phyloP scores from a whole-genome alignment of 805 yeast species.

The Scheffersomyces stipitis region DNA sequence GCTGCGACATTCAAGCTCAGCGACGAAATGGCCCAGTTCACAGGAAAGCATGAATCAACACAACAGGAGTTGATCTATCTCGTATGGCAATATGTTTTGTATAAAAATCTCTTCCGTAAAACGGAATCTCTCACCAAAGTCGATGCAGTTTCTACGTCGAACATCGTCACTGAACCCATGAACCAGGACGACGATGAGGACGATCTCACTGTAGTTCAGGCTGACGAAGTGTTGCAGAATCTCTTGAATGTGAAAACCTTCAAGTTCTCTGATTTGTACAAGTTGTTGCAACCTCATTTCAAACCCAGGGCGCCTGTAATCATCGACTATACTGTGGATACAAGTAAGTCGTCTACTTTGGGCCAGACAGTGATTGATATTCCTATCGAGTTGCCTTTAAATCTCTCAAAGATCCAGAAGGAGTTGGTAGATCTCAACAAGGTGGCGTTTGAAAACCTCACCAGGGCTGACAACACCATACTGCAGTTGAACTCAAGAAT shows the following conservation, averaged over 20 bases:
- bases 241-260: slow-evolving; percentile 54
- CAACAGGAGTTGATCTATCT: slow-evolving; percentile 82
- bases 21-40: slow-evolving; percentile 61
- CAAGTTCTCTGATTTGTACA: slow-evolving; percentile 71
- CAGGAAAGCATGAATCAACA: slow-evolving; percentile 77
- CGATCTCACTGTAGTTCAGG: slow-evolving; percentile 33
- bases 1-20: slow-evolving; percentile 67
- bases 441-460: slow-evolving; percentile 40
- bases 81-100: slow-evolving; percentile 76
- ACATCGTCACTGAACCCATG: slow-evolving; percentile 12
- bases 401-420: slow-evolving; percentile 34
- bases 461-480: slow-evolving; percentile 44
- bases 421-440: slow-evolving; percentile 38
- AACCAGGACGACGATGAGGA: slow-evolving; percentile 25
- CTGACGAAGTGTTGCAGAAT: slow-evolving; percentile 46
- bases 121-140: slow-evolving; percentile 30
- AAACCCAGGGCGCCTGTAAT: slow-evolving; percentile 81
- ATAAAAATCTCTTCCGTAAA: slow-evolving; percentile 53
- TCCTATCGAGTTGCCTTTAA: slow-evolving; percentile 42
- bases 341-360: slow-evolving; percentile 72
- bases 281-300: slow-evolving; percentile 64
- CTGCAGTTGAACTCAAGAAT: slow-evolving; percentile 44
- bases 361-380: slow-evolving; percentile 83
- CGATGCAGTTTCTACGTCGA: slow-evolving; percentile 34
- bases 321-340: slow-evolving; percentile 71